Base-by-base conservation (phyloP, 1,284 basidiomycete species). In the Heliocybe sulcata region DNA sequence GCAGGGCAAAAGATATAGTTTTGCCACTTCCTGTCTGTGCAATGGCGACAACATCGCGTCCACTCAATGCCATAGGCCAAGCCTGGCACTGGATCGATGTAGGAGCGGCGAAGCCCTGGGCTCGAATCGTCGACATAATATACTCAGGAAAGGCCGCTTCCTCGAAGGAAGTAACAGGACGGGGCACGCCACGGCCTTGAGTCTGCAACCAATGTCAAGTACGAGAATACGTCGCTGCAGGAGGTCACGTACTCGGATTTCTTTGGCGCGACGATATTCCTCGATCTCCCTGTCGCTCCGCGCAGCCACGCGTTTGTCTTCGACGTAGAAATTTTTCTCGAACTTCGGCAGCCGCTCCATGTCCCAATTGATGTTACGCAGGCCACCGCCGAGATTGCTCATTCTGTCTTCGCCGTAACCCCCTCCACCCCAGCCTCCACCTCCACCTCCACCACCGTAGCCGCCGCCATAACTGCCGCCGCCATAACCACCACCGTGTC, bases 51-150 rank as follows among this genome's bases (percentile, higher is more conserved):
- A 98, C 82, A 73, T 98, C 95, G 60, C 93, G 84, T 61, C 95
- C 95, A 60, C 82, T 94, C 16, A 98, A 76, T 11, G 94, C 94
- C 92, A 98, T 97, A 1, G 95, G 95, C 95, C 95, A 98, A 11
- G 95, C 92, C 71, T 99, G 96, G 67, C 94, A 96, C 72, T 99
- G 96, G 67, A 99, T 98, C 54, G 97, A 85, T 1, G 94, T 94
- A 0, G 96, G 96, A 2, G 80, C 71, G 49, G 81, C 72, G 74
- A 99, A 99, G 54, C 96, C 96, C 74, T 97, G 93, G 27, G 92
- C 91, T 61, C 83, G 87, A 71, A 99, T 96, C 58, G 96, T 94
- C 55, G 82, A 75, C 84, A 98, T 85, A 62, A 99, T 85, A 72
- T 98, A 98, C 64, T 98, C 94, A 35, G 96, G 96, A 76, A 95